phyloP scores from a whole-genome alignment of 345 rosid genomes.

The Camelina laxa region DNA sequence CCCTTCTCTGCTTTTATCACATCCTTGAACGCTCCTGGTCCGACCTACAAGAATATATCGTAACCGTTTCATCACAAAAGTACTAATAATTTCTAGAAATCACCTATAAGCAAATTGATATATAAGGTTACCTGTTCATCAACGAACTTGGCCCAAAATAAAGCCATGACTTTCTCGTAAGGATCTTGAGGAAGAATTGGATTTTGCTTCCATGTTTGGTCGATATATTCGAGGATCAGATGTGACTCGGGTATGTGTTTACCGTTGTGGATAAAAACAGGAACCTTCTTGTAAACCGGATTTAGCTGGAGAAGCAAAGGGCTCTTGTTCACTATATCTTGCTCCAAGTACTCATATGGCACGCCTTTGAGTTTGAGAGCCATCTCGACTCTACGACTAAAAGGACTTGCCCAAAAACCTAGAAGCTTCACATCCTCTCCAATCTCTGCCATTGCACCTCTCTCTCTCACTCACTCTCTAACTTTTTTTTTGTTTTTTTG shows the following conservation, averaged over 20 bases:
- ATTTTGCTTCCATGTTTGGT: slow-evolving; percentile 50
- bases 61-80: neutral
- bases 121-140: slow-evolving; percentile 46
- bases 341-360: slow-evolving; percentile 46
- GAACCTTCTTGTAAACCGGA: slow-evolving; percentile 50
- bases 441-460: slow-evolving; percentile 30
- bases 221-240: slow-evolving; percentile 55
- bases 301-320: slow-evolving; percentile 46
- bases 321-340: slow-evolving; percentile 47
- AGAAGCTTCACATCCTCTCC: slow-evolving; percentile 51
- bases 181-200: slow-evolving; percentile 54
- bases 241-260: slow-evolving; percentile 49
- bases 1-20: slow-evolving; percentile 26
- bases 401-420: slow-evolving; percentile 51
- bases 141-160: slow-evolving; percentile 51
- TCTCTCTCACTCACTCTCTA: neutral
- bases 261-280: slow-evolving; percentile 54
- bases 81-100: neutral
- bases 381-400: slow-evolving; percentile 45
- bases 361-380: slow-evolving; percentile 54
- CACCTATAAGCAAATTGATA: neutral
- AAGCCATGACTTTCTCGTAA: slow-evolving; percentile 48
- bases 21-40: neutral
- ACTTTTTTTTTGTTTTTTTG: neutral
- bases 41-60: slow-evolving; percentile 2